Conservation (phyloP, 164 flowering plant genomes). For the Malania oleifera region DNA sequence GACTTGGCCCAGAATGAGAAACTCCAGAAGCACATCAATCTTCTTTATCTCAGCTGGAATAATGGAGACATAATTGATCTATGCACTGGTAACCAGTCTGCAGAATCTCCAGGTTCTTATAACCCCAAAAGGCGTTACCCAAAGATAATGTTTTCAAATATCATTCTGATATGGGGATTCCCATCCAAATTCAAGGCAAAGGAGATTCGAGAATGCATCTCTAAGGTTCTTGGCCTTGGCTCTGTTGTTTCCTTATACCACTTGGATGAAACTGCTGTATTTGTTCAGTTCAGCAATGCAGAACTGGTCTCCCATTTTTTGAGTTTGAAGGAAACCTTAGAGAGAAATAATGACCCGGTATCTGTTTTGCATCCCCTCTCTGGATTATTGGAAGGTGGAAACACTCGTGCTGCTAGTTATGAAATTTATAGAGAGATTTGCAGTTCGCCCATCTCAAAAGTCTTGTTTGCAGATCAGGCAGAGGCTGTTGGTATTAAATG, state of each 20-base stretch:
- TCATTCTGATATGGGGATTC: constrained; percentile 75
- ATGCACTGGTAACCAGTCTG: constrained; percentile 36
- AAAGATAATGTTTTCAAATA: constrained; percentile 38
- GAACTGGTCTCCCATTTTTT: constrained; percentile 63
- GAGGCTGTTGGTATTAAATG: constrained; percentile 43
- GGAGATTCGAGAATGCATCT: constrained; percentile 50
- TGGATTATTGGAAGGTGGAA: constrained; percentile 60
- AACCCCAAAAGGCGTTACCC: constrained; percentile 22
- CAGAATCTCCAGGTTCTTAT: constrained; percentile 19
- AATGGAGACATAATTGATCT: constrained; percentile 61
- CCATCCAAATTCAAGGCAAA: constrained; percentile 45
- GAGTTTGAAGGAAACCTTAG: constrained; percentile 49
- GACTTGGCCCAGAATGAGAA: constrained; percentile 35
- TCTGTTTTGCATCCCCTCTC: constrained; percentile 75
- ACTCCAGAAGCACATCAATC: constrained; percentile 62
- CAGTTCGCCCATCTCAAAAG: constrained; percentile 52
- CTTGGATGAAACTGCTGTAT: constrained; percentile 73
- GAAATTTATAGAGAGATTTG: constrained; percentile 73
- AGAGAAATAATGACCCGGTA: constrained; percentile 41
- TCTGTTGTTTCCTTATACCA: constrained; percentile 53
- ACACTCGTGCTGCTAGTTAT: constrained; percentile 56
- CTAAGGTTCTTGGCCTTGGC: constrained; percentile 52
- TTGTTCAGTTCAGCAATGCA: constrained; percentile 62
- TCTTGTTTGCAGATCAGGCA: constrained; percentile 78
- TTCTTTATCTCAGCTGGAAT: constrained; percentile 69